Percentiles rank a stretch among this genome's conserved stretches.
Evolutionary conservation across 2,329 filamentous ascomycete genomes (phyloP).

Genomic region (Ceratocystiopsis brevicomis): DNA sequence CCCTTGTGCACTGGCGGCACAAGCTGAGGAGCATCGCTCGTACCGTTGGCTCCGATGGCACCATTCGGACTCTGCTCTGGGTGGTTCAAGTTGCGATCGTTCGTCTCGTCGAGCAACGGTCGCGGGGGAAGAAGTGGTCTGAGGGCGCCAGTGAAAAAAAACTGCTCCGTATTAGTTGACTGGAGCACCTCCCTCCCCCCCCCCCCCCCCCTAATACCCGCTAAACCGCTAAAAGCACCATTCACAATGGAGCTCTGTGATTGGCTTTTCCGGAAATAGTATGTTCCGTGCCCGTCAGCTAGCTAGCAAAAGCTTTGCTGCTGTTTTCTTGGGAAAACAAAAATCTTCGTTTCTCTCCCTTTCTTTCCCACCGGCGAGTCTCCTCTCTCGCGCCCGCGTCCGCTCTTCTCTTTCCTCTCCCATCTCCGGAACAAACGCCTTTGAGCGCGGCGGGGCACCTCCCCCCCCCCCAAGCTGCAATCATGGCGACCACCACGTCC

Average conservation of each 20-base stretch:
- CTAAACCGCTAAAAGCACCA: not conserved
- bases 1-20: conserved; percentile 11
- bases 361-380: not conserved
- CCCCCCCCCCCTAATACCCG: not conserved
- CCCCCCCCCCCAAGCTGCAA: conserved; percentile 13
- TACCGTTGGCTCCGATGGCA: conserved; percentile 9
- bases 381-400: not conserved
- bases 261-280: conserved; percentile 5
- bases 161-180: too few species aligned
- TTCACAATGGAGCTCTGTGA: conserved; percentile 4
- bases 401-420: conserved; percentile 1
- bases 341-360: not conserved
- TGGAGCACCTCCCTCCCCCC: not conserved
- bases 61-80: not conserved
- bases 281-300: conserved; percentile 5
- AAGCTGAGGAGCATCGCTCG: conserved; percentile 10
- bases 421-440: not conserved
- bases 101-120: too few species aligned
- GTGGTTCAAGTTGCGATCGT: too few species aligned
- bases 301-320: not conserved
- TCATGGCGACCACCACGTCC: conserved; percentile 80
- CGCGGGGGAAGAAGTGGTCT: not conserved
- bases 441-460: too few species aligned
- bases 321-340: conserved; percentile 4
- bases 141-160: not conserved